These are phyloP conservation scores for Citrus australasica DNA, from an alignment of 345 rosid genomes.

Conservation along the genomic window DNA sequence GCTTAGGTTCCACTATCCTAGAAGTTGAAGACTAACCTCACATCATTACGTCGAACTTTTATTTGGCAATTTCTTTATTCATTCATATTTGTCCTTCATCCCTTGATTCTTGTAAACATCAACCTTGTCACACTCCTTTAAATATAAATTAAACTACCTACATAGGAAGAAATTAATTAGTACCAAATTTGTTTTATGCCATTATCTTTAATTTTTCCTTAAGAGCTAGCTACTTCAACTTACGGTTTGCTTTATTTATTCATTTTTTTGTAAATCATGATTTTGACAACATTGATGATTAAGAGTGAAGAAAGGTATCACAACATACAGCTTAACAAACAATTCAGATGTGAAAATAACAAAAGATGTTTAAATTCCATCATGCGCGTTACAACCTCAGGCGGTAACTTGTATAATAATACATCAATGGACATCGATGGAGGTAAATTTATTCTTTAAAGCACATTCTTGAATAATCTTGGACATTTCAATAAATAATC, in stretches of 20 bases:
- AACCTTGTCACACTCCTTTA: too few species aligned
- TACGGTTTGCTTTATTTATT: neutral
- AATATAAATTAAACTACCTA: too few species aligned
- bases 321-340: neutral
- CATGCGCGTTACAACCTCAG: neutral
- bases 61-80: neutral
- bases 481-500: slow-evolving; percentile 15
- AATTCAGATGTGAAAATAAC: neutral
- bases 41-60: slow-evolving; percentile 12
- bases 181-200: neutral
- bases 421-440: neutral
- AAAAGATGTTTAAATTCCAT: neutral
- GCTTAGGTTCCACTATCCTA: too few species aligned
- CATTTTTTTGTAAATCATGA: neutral
- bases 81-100: neutral
- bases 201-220: neutral
- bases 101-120: neutral
- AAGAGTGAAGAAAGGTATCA: neutral
- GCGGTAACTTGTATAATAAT: neutral
- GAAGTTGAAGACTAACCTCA: neutral
- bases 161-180: too few species aligned
- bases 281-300: neutral
- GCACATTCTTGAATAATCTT: neutral
- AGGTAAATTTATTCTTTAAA: neutral
- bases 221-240: neutral